Base-by-base conservation (phyloP, 148 eudicot genomes). In the Beta vulgaris region DNA sequence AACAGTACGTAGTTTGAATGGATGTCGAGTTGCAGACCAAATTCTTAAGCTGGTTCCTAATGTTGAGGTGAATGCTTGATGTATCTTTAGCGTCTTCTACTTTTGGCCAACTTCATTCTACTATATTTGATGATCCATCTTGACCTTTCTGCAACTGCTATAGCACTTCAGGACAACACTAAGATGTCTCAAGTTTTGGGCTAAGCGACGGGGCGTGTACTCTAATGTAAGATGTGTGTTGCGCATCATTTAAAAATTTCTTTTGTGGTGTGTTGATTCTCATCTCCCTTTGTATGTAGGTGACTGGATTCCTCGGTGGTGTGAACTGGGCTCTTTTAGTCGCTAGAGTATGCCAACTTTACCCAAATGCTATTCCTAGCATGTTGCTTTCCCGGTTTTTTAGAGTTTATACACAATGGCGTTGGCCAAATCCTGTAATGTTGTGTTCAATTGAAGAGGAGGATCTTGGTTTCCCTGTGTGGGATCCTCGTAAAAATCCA, bases 361-460 rank as follows among this genome's bases (percentile, higher is more conserved):
- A 93, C 82, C 98, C 98, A 44, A 90, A 90, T 80, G 98, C 97
- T 42, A 81, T 85, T 66, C 98, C 98, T 4, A 93, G 98, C 77
- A 93, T 88, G 98, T 67, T 93, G 80, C 89, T 91, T 72, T 91
- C 91, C 76, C 89, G 97, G 4, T 90, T 93, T 81, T 93, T 93
- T 82, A 84, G 95, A 80, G 95, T 93, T 60, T 93, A 88, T 78
- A 93, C 97, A 25, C 84, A 80, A 76, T 93, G 98, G 98, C 90
- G 89, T 21, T 93, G 98, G 98, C 97, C 97, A 21, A 91, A 93
- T 75, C 98, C 97, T 69, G 97, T 91, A 68, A 93, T 90, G 98
- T 91, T 93, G 46, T 87, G 98, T 81, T 78, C 83, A 26, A 91
- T 91, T 79, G 87, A 88, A 85, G 97, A 93, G 57, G 87, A 86